phyloP scores from a whole-genome alignment of 192 early-diverging fungal genomes.

The Entrophospora sp. region DNA sequence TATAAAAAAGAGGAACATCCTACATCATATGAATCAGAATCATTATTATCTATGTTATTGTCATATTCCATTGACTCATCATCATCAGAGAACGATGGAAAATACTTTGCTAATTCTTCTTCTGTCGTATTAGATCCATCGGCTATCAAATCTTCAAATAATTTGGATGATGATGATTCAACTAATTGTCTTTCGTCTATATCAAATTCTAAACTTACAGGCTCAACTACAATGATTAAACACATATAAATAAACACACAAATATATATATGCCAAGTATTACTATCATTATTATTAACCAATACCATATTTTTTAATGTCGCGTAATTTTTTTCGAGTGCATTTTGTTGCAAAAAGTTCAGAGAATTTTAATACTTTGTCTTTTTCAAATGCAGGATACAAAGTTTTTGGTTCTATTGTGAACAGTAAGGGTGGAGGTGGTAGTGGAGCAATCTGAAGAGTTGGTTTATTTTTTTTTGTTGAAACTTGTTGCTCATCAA shows the following conservation, averaged over 20 bases:
- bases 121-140: too few relatives aligned
- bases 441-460: too few relatives aligned
- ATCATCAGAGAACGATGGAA: too few relatives aligned
- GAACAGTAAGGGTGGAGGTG: slow-evolving; percentile 15
- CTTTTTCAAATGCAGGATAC: slow-evolving; percentile 55
- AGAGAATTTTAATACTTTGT: slow-evolving; percentile 52
- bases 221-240: too few relatives aligned
- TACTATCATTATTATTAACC: too few relatives aligned
- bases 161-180: too few relatives aligned
- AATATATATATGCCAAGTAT: neutral
- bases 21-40: neutral
- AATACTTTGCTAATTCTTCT: too few relatives aligned
- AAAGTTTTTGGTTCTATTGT: slow-evolving; percentile 35
- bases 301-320: slow-evolving; percentile 29
- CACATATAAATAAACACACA: neutral
- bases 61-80: too few relatives aligned
- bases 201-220: too few relatives aligned
- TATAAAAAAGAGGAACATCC: neutral
- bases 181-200: too few relatives aligned
- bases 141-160: too few relatives aligned
- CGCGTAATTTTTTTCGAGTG: slow-evolving; percentile 28
- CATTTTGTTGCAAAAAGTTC: slow-evolving; percentile 49
- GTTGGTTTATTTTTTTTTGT: slow-evolving; percentile 25
- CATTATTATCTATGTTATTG: too few relatives aligned
- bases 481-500: slow-evolving; percentile 40